Evolutionary conservation across 176 grass and related monocot genomes (phyloP), one percentile per base, ranked within the genome.

Genomic region (Musa itinerans): DNA sequence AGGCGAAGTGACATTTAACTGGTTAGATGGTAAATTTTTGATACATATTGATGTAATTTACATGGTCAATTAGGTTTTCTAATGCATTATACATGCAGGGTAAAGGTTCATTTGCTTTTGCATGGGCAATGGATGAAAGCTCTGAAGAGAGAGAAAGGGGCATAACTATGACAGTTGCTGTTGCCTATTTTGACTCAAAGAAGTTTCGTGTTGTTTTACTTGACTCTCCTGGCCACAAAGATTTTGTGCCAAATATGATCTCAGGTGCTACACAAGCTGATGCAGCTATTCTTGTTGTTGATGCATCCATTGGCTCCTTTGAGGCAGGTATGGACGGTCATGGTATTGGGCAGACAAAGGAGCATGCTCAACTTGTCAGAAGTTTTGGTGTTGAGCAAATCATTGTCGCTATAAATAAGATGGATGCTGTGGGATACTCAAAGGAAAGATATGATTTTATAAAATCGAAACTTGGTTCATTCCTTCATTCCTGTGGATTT

Each of bases 111-210:
- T 98, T 98, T 93, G 94, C 90, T 80, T 92, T 83, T 93, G 94
- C 94, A 79, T 98, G 90, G 90, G 90, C 94, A 50, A 91, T 98
- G 90, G 94, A 98, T 85, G 94, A 93, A 86, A 98, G 94, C 83
- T 64, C 55, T 53, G 94, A 98, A 85, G 94, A 98, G 86, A 98
- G 94, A 79, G 90, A 91, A 80, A 88, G 94, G 76, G 94, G 94
- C 78, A 76, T 98, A 52, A 98, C 94, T 72, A 98, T 98, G 94
- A 98, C 90, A 23, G 94, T 98, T 27, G 90, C 83, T 78, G 90
- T 98, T 55, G 88, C 90, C 64, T 98, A 91, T 76, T 91, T 98
- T 75, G 88, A 93, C 72, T 93, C 94, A 1, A 93, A 89, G 21
- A 98, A 86, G 69, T 91, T 91, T 68, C 90, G 83, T 81, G 82